A percentile compares a stretch with the other conserved stretches of the same genome.
These are phyloP conservation scores for Protoeuglena noctilucae DNA, from an alignment of 139 green algal genomes.

Conservation along the genomic window DNA sequence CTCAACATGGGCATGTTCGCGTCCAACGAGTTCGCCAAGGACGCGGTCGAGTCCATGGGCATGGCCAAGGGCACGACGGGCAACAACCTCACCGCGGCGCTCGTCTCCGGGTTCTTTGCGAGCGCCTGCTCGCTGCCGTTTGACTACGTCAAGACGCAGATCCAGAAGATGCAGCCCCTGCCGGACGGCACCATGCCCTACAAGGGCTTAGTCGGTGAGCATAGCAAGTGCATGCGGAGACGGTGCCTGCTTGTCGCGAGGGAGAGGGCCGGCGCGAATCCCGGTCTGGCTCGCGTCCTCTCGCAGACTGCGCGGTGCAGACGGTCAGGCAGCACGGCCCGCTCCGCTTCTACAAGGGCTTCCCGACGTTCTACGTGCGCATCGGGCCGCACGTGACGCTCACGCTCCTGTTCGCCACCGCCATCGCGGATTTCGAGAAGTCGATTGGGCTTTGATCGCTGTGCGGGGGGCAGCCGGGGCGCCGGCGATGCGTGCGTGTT, in stretches of 20 bases:
- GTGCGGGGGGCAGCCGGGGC: too few relatives aligned
- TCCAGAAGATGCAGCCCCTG: conserved; percentile 52
- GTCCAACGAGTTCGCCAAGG: conserved; percentile 89
- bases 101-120: conserved; percentile 80
- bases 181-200: conserved; percentile 80
- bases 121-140: conserved; percentile 79
- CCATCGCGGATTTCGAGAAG: conserved; percentile 58
- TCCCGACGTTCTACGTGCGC: conserved; percentile 81
- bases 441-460: too few relatives aligned
- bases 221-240: too few relatives aligned
- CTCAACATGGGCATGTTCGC: conserved; percentile 99
- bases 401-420: conserved; percentile 75
- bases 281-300: too few relatives aligned
- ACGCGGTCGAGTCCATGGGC: conserved; percentile 64
- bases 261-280: too few relatives aligned
- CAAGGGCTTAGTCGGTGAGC: conserved; percentile 46
- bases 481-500: too few relatives aligned
- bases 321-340: conserved; percentile 54
- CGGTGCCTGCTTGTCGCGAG: too few relatives aligned
- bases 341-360: conserved; percentile 95
- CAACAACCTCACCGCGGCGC: conserved; percentile 6
- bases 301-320: conserved; percentile 83
- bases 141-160: conserved; percentile 97
- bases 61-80: conserved; percentile 32
- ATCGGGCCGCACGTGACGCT: conserved; percentile 85